Evolutionary conservation across 2,329 filamentous ascomycete genomes (phyloP).

Genomic region (Alternaria triticina): DNA sequence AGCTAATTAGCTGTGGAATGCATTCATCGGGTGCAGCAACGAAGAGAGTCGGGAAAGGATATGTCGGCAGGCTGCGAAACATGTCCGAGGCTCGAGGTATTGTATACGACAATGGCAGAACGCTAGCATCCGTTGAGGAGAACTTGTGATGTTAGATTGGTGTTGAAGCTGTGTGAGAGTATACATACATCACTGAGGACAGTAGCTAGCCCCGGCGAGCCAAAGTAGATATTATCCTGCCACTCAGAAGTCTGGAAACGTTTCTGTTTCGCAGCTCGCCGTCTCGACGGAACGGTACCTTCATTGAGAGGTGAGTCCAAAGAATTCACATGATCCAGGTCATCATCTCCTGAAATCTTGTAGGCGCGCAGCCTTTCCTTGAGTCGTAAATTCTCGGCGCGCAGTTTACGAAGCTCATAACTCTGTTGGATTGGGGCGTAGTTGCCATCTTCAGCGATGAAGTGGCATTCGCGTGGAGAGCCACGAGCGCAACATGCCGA

Average conservation of each 20-base stretch:
- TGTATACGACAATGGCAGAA: slow-evolving; percentile 51
- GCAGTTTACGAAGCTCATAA: slow-evolving; percentile 56
- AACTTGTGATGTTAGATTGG: slow-evolving; percentile 48
- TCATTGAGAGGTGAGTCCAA: slow-evolving; percentile 29
- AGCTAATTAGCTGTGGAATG: slow-evolving; percentile 45
- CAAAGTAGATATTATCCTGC: slow-evolving; percentile 58
- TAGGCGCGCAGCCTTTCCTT: slow-evolving; percentile 51
- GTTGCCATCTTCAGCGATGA: slow-evolving; percentile 54
- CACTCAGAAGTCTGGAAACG: slow-evolving; percentile 50
- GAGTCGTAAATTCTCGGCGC: slow-evolving; percentile 53
- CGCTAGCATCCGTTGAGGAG: slow-evolving; percentile 49
- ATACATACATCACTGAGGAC: slow-evolving; percentile 53
- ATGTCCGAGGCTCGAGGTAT: slow-evolving; percentile 53
- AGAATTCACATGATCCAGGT: slow-evolving; percentile 32
- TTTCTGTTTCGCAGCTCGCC: slow-evolving; percentile 36
- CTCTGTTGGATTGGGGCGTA: slow-evolving; percentile 56
- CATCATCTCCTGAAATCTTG: slow-evolving; percentile 46
- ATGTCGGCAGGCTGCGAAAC: slow-evolving; percentile 48
- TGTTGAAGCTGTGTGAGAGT: neutral
- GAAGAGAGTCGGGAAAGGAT: slow-evolving; percentile 56
- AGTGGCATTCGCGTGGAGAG: slow-evolving; percentile 56
- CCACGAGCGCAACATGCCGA: slow-evolving; percentile 57
- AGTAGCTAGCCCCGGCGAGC: slow-evolving; percentile 56
- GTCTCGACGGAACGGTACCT: slow-evolving; percentile 27
- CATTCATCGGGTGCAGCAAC: slow-evolving; percentile 41